Evolutionary conservation across 2,329 filamentous ascomycete genomes (phyloP), one percentile per base, ranked within the genome.

Genomic region (Ascochyta viciae-villosae): DNA sequence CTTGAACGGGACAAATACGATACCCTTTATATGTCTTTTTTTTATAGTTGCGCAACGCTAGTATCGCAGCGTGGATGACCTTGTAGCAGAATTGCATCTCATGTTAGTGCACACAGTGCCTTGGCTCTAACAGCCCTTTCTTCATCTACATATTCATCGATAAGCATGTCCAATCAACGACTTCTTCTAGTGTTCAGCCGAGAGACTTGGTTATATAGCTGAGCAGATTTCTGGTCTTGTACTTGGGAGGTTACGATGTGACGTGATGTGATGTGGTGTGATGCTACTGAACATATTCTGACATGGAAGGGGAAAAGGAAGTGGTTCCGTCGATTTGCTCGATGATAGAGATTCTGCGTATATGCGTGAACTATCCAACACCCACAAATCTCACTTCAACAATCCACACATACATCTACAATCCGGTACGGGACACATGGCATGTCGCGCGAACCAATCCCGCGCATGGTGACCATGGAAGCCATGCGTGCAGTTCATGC

Each of bases 401-500:
- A 78, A 54, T 50, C 76, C 80, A 74, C 83, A 86, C 64, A 80
- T 74, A 65, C 83, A 86, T 58, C 76, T 72, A 67, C 83, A 86
- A 61, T 82, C 81, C 50, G 82, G 80, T 57, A 84, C 82, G 2
- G 83, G 81, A 75, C 83, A 86, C 61, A 80, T 79, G 34, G 74
- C 74, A 72, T 84, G 81, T 62, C 78, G 78, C 22, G 70, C 72
- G 71, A 88, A 89, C 86, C 86, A 89, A 58, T 82, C 80, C 61
- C 80, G 75, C 10, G 86, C 86, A 77, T 88, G 86, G 70, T 85
- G 77, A 3, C 83, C 85, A 75, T 89, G 86, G 62, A 83, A 87
- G 0, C 85, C 85, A 76, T 89, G 86, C 62, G 83, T 83, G 68
- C 86, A 89, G 56, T 78, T 81, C 62, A 85, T 83, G 65, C 86